Evolutionary conservation across 1,139 yeast species (phyloP).

Genomic region (Hanseniaspora uvarum): DNA sequence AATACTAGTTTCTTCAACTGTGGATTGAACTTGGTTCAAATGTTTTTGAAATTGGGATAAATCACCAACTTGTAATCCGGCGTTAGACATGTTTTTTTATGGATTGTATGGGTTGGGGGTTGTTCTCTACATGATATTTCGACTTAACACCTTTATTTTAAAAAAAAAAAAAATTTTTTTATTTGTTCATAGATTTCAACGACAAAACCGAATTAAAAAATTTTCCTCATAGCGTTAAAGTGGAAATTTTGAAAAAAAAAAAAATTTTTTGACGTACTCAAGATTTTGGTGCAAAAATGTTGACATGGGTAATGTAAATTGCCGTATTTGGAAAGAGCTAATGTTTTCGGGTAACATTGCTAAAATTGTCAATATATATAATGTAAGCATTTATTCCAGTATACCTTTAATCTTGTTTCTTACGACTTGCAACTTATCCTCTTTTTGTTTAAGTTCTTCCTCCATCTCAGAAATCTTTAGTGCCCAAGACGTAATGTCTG

Average conservation of each 20-base stretch:
- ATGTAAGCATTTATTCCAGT: not conserved
- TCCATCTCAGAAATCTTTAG: not conserved
- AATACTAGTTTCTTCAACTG: conserved; percentile 42
- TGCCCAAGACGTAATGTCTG: conserved; percentile 11
- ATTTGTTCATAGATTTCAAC: no score
- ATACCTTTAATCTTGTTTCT: not conserved
- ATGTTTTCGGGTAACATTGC: not conserved
- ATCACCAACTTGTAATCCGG: conserved; percentile 40
- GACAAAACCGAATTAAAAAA: no score
- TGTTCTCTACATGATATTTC: not conserved
- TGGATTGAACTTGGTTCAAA: conserved; percentile 47
- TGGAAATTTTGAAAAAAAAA: no score
- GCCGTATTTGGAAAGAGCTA: not conserved
- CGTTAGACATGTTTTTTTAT: conserved; percentile 27
- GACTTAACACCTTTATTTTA: not conserved
- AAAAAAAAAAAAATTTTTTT: not conserved
- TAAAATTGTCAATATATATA: no score
- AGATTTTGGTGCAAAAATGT: not conserved
- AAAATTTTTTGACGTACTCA: no score
- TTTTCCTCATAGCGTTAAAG: no score
- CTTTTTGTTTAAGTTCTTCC: not conserved
- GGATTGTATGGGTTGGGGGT: not conserved
- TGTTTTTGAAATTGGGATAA: conserved; percentile 47
- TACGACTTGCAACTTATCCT: not conserved
- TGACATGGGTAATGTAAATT: not conserved